Evolutionary conservation across 73 alveolate species (phyloP), one percentile per base, ranked within the genome.

Genomic region (Urostyla sp.): DNA sequence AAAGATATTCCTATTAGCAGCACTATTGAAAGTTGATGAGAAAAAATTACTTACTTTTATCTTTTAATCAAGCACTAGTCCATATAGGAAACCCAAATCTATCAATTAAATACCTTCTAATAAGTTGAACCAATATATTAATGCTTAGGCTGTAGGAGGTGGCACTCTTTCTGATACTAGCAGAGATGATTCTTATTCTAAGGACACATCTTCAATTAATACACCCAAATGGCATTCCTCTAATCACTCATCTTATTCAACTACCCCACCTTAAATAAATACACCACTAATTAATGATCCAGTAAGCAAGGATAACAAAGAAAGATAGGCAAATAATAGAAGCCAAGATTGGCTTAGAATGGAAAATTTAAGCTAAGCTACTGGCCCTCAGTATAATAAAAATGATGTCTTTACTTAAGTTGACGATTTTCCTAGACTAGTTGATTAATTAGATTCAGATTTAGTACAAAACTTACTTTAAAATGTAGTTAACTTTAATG

Each of bases 341-440:
- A 46, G 72, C 1, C 40, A 24, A 10, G 83, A 69, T 34, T 46
- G 72, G 7, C 7, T 16, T 24, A 69, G 49, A 26, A 20, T 49
- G 15, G 83, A 69, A 23, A 44, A 28, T 20, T 15, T 37, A 18
- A 46, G 57, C 10, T 49, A 48, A n/a, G 31, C 44, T 37, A 69
- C 83, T 4, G 44, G 44, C 52, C 16, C 30, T 45, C 34, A 57
- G 28, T 37, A 50, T 18, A 75, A 43, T 38, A 21, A 75, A 18
- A n/a, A 37, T 31, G 43, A 75, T 26, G n/a, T 59, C 6, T 75
- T 57, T 26, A 57, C 86, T 13, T 46, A 81, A 59, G 87, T 84
- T 0, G 92, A 84, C 30, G 92, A 84, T 59, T 84, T 84, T 63
- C 87, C 85, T 6, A 84, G 83, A 51, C 59, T 84, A 28, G 80